Base-by-base conservation (phyloP, 1,284 basidiomycete genomes). In the Marasmius fiardii region DNA sequence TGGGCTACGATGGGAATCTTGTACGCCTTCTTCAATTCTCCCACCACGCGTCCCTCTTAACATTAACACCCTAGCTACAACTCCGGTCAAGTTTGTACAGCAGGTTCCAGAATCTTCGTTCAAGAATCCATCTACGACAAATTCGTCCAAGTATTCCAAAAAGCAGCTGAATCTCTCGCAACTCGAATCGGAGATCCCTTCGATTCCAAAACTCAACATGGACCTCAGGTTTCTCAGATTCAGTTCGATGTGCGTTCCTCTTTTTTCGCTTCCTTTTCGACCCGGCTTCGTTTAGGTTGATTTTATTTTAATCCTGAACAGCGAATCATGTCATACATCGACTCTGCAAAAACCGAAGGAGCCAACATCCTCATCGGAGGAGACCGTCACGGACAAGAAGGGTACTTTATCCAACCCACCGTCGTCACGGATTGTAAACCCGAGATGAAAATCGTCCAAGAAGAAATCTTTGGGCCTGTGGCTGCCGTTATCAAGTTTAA, bases 381-480 rank as follows among this genome's bases (percentile, higher is more conserved):
- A 33, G 79, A 81, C 62, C 84, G 87, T 24, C 74, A 86, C 67
- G 88, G 93, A 43, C 71, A 74, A 7, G 82, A 91, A 68, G 89
- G 89, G 0, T 90, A 79, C 74, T 91, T 81, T 71, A 83, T 91
- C 69, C 61, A 82, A 60, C 90, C 89, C 8, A 96, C 93, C 28
- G 84, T 96, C 71, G 95, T 96, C 77, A 88, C 88, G 39, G 77
- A 93, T 66, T 82, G 82, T 56, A 81, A 78, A 53, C 79, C 83
- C 33, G 80, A 88, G 61, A 93, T 94, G 90, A 88, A 83, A 72
- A 95, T 98, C 65, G 85, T 90, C 51, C 74, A 79, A 62, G 94
- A 97, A 73, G 94, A 97, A 73, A 93, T 95, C 64, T 94, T 95
- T 65, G 94, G 92, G 21, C 93, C 93, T 47, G 89, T 93, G 45